Base-by-base conservation (phyloP, 768 basidiomycete genomes). In the Tricholoma saponaceum region DNA sequence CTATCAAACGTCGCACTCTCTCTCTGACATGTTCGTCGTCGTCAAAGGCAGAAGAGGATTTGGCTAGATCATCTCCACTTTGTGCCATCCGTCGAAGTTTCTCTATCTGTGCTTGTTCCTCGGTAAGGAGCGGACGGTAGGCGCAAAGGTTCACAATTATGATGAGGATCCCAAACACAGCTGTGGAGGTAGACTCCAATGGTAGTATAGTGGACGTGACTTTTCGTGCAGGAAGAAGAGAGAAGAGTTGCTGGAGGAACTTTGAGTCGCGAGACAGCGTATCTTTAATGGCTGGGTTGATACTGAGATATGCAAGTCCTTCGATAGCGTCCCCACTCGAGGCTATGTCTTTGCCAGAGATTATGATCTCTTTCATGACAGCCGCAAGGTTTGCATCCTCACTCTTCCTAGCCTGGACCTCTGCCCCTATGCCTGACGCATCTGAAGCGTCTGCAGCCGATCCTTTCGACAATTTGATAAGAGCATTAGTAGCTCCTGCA, bases 71-170 rank as follows among this genome's bases (percentile, higher is more conserved):
- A 61, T 71, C 70, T 47, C 70, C 61, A 58, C 73, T 58, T 50
- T 81, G 77, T 2, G 94, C 83, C 87, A 98, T 90, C 51, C 77
- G 78, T 62, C 83, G 83, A 37, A 98, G 76, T 67, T 86, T 91
- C 54, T 86, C 84, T 4, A 96, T 80, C 66, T 97, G 93, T 28
- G 79, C 77, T 66, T 96, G 87, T 69, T 97, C 94, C 52, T 90
- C 85, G 7, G 81, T 87, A 20, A 94, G 74, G 12, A 78, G 82
- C 7, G 88, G 87, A 52, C 81, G 85, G 67, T 89, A 89, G 10
- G 79, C 73, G 47, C 85, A 85, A 35, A 97, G 68, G 67, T 97
- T 95, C 60, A 80, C 72, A 50, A 92, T 79, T 60, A 95, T 86
- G 52, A 85, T 77, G 26, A 90, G 80, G 43, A 93, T 69, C 5